These are phyloP conservation scores for Diaporthe australafricana DNA, from an alignment of 2,329 filamentous ascomycete species.

Conservation along the genomic window DNA sequence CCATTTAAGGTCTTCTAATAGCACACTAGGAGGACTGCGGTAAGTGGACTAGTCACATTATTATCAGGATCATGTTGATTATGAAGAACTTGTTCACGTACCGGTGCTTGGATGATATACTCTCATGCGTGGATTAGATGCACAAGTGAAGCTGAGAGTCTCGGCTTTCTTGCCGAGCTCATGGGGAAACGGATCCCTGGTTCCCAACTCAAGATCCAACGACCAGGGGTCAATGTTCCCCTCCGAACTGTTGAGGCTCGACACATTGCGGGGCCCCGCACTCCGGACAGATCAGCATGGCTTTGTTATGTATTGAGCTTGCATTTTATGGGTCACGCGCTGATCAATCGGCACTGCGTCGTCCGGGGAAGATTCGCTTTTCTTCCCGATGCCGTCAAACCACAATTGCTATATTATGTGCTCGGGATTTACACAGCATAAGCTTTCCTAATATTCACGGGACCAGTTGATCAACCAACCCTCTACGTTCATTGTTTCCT, in stretches of 20 bases:
- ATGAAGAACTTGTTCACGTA: no score
- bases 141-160: background rate
- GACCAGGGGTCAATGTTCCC: background rate
- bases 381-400: background rate
- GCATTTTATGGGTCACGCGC: background rate
- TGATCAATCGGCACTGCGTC: background rate
- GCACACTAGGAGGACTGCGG: no score
- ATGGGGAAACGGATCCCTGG: background rate
- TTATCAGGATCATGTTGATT: no score
- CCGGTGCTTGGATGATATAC: no score
- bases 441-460: background rate
- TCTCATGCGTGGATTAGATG: background rate
- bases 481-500: background rate
- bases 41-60: no score
- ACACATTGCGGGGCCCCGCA: conserved; percentile 12
- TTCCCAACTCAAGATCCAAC: background rate
- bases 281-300: background rate
- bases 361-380: background rate
- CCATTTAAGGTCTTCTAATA: no score
- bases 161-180: conserved; percentile 20
- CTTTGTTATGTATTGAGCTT: background rate
- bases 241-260: background rate
- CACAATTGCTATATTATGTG: background rate
- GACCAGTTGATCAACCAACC: background rate
- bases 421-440: background rate